Evolutionary conservation across 192 early-diverging fungal genomes (phyloP).

Genomic region (Gaertneriomyces sp.): DNA sequence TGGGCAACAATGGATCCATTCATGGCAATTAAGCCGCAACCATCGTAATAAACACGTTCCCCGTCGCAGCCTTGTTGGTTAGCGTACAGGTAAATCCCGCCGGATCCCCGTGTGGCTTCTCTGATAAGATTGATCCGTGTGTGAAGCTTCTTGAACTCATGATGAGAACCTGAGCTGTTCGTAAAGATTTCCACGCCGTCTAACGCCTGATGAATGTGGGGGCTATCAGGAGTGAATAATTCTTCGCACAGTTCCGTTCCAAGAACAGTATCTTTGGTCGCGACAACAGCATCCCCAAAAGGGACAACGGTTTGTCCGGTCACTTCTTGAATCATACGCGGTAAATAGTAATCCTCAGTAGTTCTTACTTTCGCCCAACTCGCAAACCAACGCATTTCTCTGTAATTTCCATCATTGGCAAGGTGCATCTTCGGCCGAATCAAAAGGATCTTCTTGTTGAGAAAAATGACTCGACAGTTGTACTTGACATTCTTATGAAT

Average conservation of each 20-base stretch:
- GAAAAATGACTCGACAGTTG: slow-evolving; percentile 92
- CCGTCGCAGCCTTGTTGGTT: slow-evolving; percentile 99
- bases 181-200: slow-evolving; percentile 96
- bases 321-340: slow-evolving; percentile 72
- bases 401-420: slow-evolving; percentile 98
- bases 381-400: slow-evolving; percentile 92
- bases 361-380: slow-evolving; percentile 67
- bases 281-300: slow-evolving; percentile 88
- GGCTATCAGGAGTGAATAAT: slow-evolving; percentile 90
- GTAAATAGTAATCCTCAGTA: slow-evolving; percentile 78
- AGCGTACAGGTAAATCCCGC: slow-evolving; percentile 92
- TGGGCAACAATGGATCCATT: slow-evolving; percentile 89
- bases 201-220: slow-evolving; percentile 88
- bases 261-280: slow-evolving; percentile 78
- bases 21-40: slow-evolving; percentile 80
- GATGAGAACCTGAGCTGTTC: slow-evolving; percentile 95
- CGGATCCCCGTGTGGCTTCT: slow-evolving; percentile 80
- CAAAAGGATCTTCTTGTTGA: slow-evolving; percentile 77
- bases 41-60: slow-evolving; percentile 97
- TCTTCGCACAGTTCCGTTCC: slow-evolving; percentile 98
- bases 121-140: slow-evolving; percentile 82
- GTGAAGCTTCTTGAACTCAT: slow-evolving; percentile 90
- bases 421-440: slow-evolving; percentile 96
- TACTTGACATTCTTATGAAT: slow-evolving; percentile 87
- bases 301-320: slow-evolving; percentile 76